Conservation (phyloP, 495 filamentous ascomycete species). For the Gamarada debralockiae region DNA sequence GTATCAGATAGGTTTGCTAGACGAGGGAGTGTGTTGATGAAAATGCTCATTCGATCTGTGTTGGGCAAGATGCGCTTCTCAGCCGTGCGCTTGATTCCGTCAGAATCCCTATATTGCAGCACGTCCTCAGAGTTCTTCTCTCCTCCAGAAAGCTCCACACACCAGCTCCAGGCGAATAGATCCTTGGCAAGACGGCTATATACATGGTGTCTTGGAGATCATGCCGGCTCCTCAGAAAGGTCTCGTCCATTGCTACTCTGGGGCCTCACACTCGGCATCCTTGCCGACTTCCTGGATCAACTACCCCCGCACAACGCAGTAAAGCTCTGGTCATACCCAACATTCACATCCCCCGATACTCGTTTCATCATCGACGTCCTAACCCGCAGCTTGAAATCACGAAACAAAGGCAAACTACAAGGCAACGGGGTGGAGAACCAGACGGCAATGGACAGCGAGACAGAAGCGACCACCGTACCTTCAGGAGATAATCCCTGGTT, state of each 20-base stretch:
- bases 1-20: conserved; percentile 60
- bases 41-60: conserved; percentile 47
- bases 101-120: conserved; percentile 55
- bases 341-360: conserved; percentile 66
- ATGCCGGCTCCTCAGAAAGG: conserved; percentile 28
- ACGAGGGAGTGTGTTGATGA: conserved; percentile 44
- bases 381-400: conserved; percentile 56
- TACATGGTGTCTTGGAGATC: conserved; percentile 23
- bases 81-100: conserved; percentile 53
- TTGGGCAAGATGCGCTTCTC: conserved; percentile 71
- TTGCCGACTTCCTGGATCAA: conserved; percentile 70
- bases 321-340: conserved; percentile 66
- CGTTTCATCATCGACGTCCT: conserved; percentile 55
- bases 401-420: conserved; percentile 46
- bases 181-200: conserved; percentile 5
- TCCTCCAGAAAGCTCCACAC: conserved; percentile 15
- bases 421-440: conserved; percentile 29
- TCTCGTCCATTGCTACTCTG: conserved; percentile 62
- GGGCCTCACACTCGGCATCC: conserved; percentile 70
- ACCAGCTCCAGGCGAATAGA: not conserved
- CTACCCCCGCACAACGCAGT: conserved; percentile 61
- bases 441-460: conserved; percentile 40
- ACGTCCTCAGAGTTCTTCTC: conserved; percentile 43
- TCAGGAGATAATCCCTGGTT: conserved; percentile 5
- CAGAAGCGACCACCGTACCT: conserved; percentile 32